Conservation (phyloP, 306 rosid genomes). For the Acmispon strigosus region DNA sequence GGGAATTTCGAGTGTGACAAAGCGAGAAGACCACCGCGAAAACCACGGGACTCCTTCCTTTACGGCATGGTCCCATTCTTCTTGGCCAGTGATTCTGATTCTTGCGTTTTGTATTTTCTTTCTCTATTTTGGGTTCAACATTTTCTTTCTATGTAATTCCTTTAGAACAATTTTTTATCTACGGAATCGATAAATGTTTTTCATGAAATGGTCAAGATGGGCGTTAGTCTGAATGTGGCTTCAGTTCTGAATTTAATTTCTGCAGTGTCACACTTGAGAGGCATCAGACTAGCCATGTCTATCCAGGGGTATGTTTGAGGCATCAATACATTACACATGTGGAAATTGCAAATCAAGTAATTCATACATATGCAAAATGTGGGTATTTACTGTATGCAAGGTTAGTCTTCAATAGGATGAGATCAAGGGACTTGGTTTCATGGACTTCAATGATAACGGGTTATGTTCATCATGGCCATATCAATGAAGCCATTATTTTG, state of each 20-base stretch:
- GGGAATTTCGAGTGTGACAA: too few species aligned
- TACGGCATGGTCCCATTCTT: too few species aligned
- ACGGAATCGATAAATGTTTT: conserved; percentile 25
- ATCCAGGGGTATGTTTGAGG: conserved; percentile 39
- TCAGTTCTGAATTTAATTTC: conserved; percentile 40
- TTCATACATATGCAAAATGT: conserved; percentile 34
- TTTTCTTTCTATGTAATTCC: too few species aligned
- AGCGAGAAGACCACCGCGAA: too few species aligned
- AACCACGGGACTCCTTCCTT: too few species aligned
- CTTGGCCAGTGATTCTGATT: too few species aligned
- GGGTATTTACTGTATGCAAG: conserved; percentile 26
- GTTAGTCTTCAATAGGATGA: conserved; percentile 25
- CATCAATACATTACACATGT: conserved; percentile 12
- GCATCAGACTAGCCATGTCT: conserved; percentile 25
- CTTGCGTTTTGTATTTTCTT: too few species aligned
- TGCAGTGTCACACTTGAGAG: conserved; percentile 32
- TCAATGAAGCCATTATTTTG: conserved; percentile 33
- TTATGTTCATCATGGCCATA: conserved; percentile 26
- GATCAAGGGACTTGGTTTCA: conserved; percentile 37
- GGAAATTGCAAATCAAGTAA: conserved; percentile 37
- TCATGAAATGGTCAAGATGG: conserved; percentile 21
- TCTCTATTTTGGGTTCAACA: too few species aligned
- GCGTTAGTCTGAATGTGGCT: conserved; percentile 28
- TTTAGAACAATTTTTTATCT: too few species aligned
- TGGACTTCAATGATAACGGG: conserved; percentile 54